These are phyloP conservation scores for Hypoxylon trugodes DNA, from an alignment of 495 filamentous ascomycete species.

Conservation along the genomic window DNA sequence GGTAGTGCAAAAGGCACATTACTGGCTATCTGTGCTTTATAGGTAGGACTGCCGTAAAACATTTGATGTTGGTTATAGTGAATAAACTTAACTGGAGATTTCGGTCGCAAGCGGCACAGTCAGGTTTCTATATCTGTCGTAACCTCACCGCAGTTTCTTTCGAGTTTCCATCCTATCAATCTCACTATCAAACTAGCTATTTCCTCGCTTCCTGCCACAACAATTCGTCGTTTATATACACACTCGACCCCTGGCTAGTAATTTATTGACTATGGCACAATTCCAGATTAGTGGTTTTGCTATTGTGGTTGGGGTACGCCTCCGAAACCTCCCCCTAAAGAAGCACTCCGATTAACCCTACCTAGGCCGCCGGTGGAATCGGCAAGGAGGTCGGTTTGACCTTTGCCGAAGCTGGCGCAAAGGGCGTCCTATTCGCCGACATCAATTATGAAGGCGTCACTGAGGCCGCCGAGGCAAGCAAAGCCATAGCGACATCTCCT, in stretches of 20 bases:
- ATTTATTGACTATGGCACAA: not conserved
- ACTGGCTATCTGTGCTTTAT: no score
- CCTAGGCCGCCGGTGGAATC: constrained; percentile 40
- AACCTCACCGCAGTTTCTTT: no score
- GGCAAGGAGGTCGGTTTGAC: constrained; percentile 43
- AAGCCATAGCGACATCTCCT: constrained; percentile 36
- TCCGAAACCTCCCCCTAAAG: not conserved
- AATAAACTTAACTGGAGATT: no score
- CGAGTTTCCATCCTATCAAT: no score
- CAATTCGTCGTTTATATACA: no score
- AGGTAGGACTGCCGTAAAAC: no score
- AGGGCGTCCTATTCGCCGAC: constrained; percentile 48
- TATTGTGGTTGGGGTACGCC: not conserved
- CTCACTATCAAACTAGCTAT: no score
- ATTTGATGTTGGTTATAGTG: no score
- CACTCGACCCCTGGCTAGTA: not conserved
- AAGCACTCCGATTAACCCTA: not conserved
- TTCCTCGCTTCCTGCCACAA: no score
- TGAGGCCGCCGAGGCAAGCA: constrained; percentile 37
- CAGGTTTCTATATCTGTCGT: no score
- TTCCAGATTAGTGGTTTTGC: constrained; percentile 1
- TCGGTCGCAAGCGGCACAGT: no score
- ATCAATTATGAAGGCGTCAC: constrained; percentile 39
- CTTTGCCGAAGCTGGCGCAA: constrained; percentile 46
- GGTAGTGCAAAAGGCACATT: no score